Conservation (phyloP, 2,329 filamentous ascomycete genomes). For the Claviceps africana region DNA sequence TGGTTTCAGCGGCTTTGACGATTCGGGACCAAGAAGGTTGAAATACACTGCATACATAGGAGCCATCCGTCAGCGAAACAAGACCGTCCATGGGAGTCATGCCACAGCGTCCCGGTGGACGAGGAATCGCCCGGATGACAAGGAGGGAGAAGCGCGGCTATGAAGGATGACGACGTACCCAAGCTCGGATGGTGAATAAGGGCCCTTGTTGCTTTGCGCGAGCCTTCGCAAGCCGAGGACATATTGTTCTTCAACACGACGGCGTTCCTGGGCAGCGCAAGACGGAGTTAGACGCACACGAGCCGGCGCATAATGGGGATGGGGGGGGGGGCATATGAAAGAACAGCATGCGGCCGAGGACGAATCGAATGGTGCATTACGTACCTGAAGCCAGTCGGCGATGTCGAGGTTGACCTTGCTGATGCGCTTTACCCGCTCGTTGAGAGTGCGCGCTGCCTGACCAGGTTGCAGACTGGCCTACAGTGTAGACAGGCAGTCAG, state of each 20-base stretch:
- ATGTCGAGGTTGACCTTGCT: constrained; percentile 77
- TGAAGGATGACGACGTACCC: constrained; percentile 48
- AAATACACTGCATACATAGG: constrained; percentile 53
- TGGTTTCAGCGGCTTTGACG: constrained; percentile 60
- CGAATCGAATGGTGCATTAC: constrained; percentile 6
- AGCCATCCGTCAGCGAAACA: constrained; percentile 4
- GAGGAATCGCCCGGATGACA: neutral
- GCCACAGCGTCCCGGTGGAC: neutral
- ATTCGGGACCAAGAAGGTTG: constrained; percentile 83
- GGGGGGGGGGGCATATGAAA: neutral
- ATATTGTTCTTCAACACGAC: constrained; percentile 83
- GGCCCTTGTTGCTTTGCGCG: constrained; percentile 55
- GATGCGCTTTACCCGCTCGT: constrained; percentile 79
- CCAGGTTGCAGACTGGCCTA: constrained; percentile 68
- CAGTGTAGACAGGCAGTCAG: neutral
- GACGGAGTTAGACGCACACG: constrained; percentile 1
- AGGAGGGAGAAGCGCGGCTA: neutral
- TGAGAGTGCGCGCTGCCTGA: constrained; percentile 69
- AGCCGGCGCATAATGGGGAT: neutral
- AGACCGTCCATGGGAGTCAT: neutral
- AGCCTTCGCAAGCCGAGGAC: constrained; percentile 70
- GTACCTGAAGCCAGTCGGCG: constrained; percentile 92
- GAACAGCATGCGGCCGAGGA: neutral
- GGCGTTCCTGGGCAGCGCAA: constrained; percentile 55
- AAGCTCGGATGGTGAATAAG: constrained; percentile 65